Conservation (phyloP, 2,329 filamentous ascomycete genomes). For the Colletotrichum theobromicola region DNA sequence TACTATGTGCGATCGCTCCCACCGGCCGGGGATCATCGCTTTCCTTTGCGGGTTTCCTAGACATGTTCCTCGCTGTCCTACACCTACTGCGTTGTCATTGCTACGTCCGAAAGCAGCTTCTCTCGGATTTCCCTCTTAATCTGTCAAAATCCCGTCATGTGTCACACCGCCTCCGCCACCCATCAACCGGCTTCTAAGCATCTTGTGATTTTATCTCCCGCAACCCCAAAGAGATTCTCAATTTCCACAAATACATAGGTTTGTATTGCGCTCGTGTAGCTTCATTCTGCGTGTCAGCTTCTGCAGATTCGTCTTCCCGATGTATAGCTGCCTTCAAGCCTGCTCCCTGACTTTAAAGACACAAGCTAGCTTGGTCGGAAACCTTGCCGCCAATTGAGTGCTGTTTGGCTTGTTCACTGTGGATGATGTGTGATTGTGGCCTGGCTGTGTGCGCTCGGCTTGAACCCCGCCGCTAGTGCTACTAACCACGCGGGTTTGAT, state of each 20-base stretch:
- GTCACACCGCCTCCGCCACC: background rate
- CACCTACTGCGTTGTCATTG: background rate
- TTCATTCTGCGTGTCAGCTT: background rate
- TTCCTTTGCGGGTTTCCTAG: background rate
- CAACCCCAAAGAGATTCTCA: background rate
- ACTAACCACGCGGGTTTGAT: background rate
- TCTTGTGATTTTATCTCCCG: background rate
- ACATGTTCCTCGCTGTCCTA: rapidly evolving
- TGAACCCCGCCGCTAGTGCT: background rate
- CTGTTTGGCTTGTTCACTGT: background rate
- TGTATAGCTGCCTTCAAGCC: background rate
- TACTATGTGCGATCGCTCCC: background rate
- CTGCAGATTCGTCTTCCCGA: background rate
- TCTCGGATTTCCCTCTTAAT: background rate
- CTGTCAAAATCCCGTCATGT: rapidly evolving
- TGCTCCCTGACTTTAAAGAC: background rate
- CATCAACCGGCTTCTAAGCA: background rate
- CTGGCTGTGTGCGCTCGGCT: rapidly evolving
- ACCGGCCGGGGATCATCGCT: background rate
- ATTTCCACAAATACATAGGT: background rate
- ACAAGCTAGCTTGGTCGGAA: background rate
- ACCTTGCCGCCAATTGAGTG: background rate
- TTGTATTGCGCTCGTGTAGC: too few relatives aligned
- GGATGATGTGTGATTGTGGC: rapidly evolving
- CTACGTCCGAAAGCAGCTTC: background rate